Evolutionary conservation across 1,139 yeast species (phyloP), one percentile per base, ranked within the genome.

Genomic region (Pneumocystis murina): DNA sequence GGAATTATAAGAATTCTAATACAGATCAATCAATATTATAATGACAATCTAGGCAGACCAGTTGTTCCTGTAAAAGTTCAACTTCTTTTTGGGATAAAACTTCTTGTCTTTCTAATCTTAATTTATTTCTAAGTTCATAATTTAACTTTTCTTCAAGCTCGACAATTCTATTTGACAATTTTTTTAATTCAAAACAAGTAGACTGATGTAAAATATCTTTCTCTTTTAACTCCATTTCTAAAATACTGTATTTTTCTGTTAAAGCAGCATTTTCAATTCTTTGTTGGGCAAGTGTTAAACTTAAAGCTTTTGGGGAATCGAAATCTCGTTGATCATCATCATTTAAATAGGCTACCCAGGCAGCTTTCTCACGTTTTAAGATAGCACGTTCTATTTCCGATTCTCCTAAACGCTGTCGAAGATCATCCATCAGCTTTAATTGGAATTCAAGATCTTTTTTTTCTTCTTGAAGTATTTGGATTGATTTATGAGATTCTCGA

Each of bases 21-120:
- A 48, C 1, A 48, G 14, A 24, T 36, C 24, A 39, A 24, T 20
- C 8, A 60, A 60, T 39, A 20, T 40, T 57, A 36, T 40, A 35
- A 8, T 17, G 36, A 35, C 5, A 43, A 36, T 20, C n/a, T 20
- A 40, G 20, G 28, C 16, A 12, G 2, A 43, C 72, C 40, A 78
- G 67, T 70, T 80, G 82, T 41, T 77, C 79, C 67, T 89, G 76
- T 64, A 87, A 74, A 65, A 84, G 79, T 64, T 78, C 81, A 38
- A 84, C 80, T 70, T 87, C 94, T 67, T 82, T 82, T n/a, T 74
- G 69, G n/a, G 84, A 80, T 61, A 86, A 74, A 1, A 76, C 71
- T 64, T 79, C 79, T 66, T 83, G 85, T 64, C 82, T 79, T 65
- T 84, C 84, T 30, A 83, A 71, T 67, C 84, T 74, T 10, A 40